Base-by-base conservation (phyloP, 2,329 filamentous ascomycete species). In the Pochonia chlamydosporia region DNA sequence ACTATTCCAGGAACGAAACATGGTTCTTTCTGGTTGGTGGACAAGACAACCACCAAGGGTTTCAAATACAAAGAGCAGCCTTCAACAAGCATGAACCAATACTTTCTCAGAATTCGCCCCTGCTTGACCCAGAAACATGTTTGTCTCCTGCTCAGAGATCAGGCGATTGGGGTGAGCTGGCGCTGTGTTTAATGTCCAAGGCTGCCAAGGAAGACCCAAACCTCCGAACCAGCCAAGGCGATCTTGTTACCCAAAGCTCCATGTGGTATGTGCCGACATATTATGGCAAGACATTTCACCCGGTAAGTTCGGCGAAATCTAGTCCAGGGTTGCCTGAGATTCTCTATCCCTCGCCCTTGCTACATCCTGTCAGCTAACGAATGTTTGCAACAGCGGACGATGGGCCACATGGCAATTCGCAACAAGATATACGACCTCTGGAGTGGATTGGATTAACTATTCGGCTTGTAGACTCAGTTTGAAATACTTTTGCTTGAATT, bases 11-110 rank as follows among this genome's bases (percentile, higher is more conserved):
- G 25, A 61, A 60, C 18, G 69, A 70, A 20, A 74, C 70, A 0
- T 75, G 70, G 69, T 75, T 75, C 51, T 75, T 74, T 51, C 64
- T 72, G 23, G 69, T 74, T 3, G 71, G 71, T 4, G 72, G 69
- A 3, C 49, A 54, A 3, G 72, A 75, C 44, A 72, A 72, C 44
- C 59, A 51, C 25, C 46, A 25, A 9, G 16, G 18, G 5, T 18
- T 36, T 14, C 21, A 40, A 11, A 11, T 13, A 13, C 37, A 35
- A 14, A 25, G 20, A 24, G 40, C 41, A 16, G 37, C 20, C 21
- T 31, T 14, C 6, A 18, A 13, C 7, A 31, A 18, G 3, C 30
- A 49, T 39, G 37, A 52, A 20, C 52, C n/a, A n/a, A n/a, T 54
- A 2, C 51, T 71, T 10, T 44, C 62, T 5, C 54, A 57, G 1